Conservation (phyloP, 108 stramenopile species). For the Parmales sp. region DNA sequence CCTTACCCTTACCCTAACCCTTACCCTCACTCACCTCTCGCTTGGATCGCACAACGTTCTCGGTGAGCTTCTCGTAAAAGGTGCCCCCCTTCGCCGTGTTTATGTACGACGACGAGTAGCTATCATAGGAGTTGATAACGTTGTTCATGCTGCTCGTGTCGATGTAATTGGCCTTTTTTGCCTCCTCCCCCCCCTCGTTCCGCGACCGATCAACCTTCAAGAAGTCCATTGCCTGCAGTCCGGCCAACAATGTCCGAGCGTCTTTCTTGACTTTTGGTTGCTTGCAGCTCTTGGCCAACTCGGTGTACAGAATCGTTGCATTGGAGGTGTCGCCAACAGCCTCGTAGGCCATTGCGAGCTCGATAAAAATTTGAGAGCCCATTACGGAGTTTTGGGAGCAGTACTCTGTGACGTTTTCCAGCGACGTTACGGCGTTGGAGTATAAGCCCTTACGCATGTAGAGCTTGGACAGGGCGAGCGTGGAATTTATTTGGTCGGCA, state of each 20-base stretch:
- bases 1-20: too few relatives aligned
- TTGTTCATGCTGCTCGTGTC: conserved; percentile 65
- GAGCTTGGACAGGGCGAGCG: conserved; percentile 38
- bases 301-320: conserved; percentile 50
- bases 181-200: conserved; percentile 26
- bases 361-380: conserved; percentile 66
- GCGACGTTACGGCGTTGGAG: conserved; percentile 53
- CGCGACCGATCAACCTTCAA: conserved; percentile 48
- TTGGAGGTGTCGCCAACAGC: conserved; percentile 61
- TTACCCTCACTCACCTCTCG: too few relatives aligned
- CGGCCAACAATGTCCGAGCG: conserved; percentile 61
- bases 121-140: conserved; percentile 64
- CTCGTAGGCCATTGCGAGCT: conserved; percentile 81
- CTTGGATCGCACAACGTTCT: too few relatives aligned
- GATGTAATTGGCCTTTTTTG: conserved; percentile 51
- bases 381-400: conserved; percentile 63
- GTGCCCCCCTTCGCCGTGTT: too few relatives aligned
- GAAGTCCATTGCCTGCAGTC: conserved; percentile 70
- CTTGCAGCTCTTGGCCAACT: conserved; percentile 54
- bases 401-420: conserved; percentile 74
- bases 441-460: conserved; percentile 46
- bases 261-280: conserved; percentile 66
- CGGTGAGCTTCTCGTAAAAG: too few relatives aligned
- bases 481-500: conserved; percentile 57
- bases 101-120: conserved; percentile 68